Evolutionary conservation across 768 basidiomycete genomes (phyloP).

Genomic region (Pleurotus pulmonarius): DNA sequence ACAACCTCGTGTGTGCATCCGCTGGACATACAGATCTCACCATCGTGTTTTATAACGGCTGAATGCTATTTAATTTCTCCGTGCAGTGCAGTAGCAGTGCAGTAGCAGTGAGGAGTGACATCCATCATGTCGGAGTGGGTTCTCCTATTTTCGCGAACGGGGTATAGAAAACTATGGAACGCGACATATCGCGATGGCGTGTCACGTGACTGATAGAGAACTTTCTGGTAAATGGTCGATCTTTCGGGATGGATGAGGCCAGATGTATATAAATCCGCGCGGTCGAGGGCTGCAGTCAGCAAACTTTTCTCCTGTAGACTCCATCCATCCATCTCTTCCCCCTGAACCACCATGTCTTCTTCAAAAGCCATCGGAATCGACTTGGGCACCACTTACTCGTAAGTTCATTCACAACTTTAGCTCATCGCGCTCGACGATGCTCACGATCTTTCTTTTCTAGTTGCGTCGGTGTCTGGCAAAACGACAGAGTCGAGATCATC

Average conservation of each 20-base stretch:
- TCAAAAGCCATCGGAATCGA: slow-evolving; percentile 95
- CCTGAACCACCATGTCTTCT: slow-evolving; percentile 39
- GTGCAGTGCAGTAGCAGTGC: slow-evolving; percentile 1
- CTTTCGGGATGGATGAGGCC: neutral
- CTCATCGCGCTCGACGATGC: neutral
- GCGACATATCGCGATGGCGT: neutral
- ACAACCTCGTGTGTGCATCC: slow-evolving; percentile 3
- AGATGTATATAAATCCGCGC: neutral
- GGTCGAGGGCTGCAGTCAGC: neutral
- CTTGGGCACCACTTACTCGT: slow-evolving; percentile 98
- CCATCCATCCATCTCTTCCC: slow-evolving; percentile 12
- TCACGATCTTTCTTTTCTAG: slow-evolving; percentile 36
- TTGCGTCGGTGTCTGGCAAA: slow-evolving; percentile 99
- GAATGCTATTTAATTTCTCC: slow-evolving; percentile 8
- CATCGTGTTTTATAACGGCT: slow-evolving; percentile 1
- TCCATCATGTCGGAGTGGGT: neutral
- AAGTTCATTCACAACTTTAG: slow-evolving; percentile 24
- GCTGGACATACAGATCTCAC: neutral
- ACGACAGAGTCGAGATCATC: slow-evolving; percentile 99
- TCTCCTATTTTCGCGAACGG: neutral
- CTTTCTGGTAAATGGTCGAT: slow-evolving; percentile 6
- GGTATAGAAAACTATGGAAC: neutral
- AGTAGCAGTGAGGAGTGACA: neutral
- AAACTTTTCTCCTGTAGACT: slow-evolving; percentile 11
- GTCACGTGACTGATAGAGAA: slow-evolving; percentile 5